Evolutionary conservation across 805 yeast genomes (phyloP).

Genomic region (Cyberlindnera euphorbiae): DNA sequence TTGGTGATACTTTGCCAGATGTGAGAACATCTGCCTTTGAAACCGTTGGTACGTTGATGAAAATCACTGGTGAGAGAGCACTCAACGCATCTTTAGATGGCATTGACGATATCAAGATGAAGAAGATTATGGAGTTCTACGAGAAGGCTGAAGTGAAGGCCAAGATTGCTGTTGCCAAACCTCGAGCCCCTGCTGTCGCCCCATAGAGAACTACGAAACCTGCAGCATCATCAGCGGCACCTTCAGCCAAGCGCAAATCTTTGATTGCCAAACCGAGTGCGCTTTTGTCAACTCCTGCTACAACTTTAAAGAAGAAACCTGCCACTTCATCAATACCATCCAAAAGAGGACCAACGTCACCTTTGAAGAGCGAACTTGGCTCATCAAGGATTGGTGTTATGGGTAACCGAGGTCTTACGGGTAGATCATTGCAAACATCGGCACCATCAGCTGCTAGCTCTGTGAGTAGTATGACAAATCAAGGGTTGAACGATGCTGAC

Average conservation of each 20-base stretch:
- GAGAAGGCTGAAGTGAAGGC: conserved; percentile 53
- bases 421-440: conserved; percentile 35
- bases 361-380: conserved; percentile 41
- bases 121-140: conserved; percentile 58
- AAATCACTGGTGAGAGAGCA: conserved; percentile 72
- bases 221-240: conserved; percentile 4
- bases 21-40: conserved; percentile 76
- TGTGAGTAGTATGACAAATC: conserved; percentile 7
- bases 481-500: conserved; percentile 17
- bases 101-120: conserved; percentile 72
- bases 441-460: conserved; percentile 23
- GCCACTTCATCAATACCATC: conserved; percentile 45
- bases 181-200: conserved; percentile 18
- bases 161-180: conserved; percentile 25
- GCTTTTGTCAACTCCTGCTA: conserved; percentile 10
- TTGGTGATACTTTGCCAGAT: conserved; percentile 80
- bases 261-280: conserved; percentile 13
- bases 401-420: conserved; percentile 34
- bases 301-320: conserved; percentile 10
- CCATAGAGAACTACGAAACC: conserved; percentile 17
- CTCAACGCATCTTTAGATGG: conserved; percentile 54
- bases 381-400: conserved; percentile 24
- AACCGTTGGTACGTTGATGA: conserved; percentile 76
- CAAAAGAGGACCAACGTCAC: conserved; percentile 68
- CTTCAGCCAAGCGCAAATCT: conserved; percentile 12